Percentiles rank a stretch among this genome's conserved stretches.
Evolutionary conservation across 306 rosid genomes (phyloP).

Genomic region (Quercus aquifolioides): DNA sequence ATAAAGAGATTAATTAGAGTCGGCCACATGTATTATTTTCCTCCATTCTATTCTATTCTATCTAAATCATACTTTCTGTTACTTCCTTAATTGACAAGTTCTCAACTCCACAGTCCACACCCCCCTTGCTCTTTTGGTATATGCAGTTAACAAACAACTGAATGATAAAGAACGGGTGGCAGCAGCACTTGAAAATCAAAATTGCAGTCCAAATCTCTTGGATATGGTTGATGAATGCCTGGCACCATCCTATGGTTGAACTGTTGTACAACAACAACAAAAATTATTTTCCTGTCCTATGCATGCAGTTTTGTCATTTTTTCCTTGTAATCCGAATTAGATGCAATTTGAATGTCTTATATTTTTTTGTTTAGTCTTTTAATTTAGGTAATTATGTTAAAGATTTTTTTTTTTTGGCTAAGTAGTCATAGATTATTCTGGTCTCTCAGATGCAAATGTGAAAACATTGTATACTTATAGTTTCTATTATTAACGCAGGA

Average conservation of each 20-base stretch:
- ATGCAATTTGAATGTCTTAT: neutral
- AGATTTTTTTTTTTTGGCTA: too few relatives aligned
- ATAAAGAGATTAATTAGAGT: too few relatives aligned
- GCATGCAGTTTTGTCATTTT: neutral
- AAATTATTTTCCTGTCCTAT: neutral
- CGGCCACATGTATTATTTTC: too few relatives aligned
- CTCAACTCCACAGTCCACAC: too few relatives aligned
- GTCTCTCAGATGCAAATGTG: too few relatives aligned
- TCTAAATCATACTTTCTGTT: too few relatives aligned
- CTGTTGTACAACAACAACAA: neutral
- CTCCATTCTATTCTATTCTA: too few relatives aligned
- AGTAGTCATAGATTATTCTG: too few relatives aligned
- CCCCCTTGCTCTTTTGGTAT: neutral
- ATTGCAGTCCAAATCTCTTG: slow-evolving; percentile 46
- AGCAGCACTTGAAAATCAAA: slow-evolving; percentile 76
- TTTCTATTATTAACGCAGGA: too few relatives aligned
- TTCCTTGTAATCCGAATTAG: neutral
- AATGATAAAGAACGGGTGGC: slow-evolving; percentile 92
- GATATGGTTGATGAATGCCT: slow-evolving; percentile 95
- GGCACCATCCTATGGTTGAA: slow-evolving; percentile 64
- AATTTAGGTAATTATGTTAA: neutral
- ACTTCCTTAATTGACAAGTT: too few relatives aligned
- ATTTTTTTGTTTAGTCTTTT: neutral
- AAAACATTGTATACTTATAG: too few relatives aligned
- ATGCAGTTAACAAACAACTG: slow-evolving; percentile 90